These are phyloP conservation scores for Fennellomyces sp. DNA, from an alignment of 371 early-diverging fungal genomes.

Conservation along the genomic window DNA sequence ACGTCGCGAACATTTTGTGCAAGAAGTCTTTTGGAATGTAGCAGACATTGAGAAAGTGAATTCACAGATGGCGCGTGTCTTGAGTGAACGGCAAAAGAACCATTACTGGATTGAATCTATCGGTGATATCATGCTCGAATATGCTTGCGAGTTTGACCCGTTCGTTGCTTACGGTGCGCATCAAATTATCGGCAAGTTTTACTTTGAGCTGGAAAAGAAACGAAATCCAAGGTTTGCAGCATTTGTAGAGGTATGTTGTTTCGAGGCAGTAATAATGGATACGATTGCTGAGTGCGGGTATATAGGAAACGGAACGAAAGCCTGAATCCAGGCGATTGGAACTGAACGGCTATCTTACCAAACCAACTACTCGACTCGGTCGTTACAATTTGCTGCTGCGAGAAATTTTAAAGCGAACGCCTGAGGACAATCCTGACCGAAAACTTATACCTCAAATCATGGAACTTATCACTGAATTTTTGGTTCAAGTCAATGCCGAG, in stretches of 20 bases:
- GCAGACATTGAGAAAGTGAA: slow-evolving; percentile 77
- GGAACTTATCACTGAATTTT: slow-evolving; percentile 66
- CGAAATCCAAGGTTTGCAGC: slow-evolving; percentile 68
- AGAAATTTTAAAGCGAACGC: slow-evolving; percentile 80
- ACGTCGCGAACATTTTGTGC: slow-evolving; percentile 72
- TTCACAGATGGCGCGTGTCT: slow-evolving; percentile 63
- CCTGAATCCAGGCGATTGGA: slow-evolving; percentile 84
- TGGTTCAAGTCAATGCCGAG: slow-evolving; percentile 80
- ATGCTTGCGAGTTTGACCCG: slow-evolving; percentile 73
- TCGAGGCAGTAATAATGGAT: no score
- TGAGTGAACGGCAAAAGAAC: slow-evolving; percentile 76
- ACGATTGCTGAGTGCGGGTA: no score
- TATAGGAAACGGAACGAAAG: slow-evolving; percentile 66
- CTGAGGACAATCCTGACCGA: slow-evolving; percentile 77
- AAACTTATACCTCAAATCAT: slow-evolving; percentile 66
- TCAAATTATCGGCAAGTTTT: slow-evolving; percentile 82
- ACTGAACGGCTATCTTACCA: slow-evolving; percentile 78
- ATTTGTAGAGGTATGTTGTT: slow-evolving; percentile 79
- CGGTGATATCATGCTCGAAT: slow-evolving; percentile 82
- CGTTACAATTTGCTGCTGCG: slow-evolving; percentile 86
- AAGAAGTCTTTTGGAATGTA: slow-evolving; percentile 86
- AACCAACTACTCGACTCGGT: slow-evolving; percentile 86
- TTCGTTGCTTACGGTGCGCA: slow-evolving; percentile 90
- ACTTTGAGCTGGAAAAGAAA: slow-evolving; percentile 78
- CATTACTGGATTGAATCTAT: slow-evolving; percentile 71